phyloP scores from a whole-genome alignment of 1,139 yeast genomes.

The Ogataea hybrid region DNA sequence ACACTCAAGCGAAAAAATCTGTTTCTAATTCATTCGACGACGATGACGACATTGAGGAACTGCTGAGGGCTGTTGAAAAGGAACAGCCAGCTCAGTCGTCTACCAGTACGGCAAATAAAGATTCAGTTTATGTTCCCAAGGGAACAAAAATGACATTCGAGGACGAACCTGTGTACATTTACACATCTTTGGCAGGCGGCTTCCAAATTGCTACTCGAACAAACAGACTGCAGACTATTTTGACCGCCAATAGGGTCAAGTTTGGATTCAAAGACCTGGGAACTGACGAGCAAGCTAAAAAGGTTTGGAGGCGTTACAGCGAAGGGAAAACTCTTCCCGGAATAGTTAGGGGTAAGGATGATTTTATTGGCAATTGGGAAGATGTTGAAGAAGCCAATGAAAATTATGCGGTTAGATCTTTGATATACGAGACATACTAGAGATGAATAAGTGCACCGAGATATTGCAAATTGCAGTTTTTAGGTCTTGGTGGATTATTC shows the following conservation, averaged over 20 bases:
- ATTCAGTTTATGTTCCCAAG: slow-evolving; percentile 32
- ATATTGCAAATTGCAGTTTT: background rate
- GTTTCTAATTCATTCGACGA: slow-evolving; percentile 5
- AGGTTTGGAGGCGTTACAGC: slow-evolving; percentile 79
- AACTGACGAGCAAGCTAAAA: slow-evolving; percentile 82
- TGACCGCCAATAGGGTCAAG: slow-evolving; percentile 69
- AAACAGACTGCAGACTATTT: slow-evolving; percentile 70
- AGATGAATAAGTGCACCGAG: background rate
- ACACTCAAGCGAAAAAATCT: too few relatives aligned
- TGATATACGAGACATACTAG: slow-evolving; percentile 49
- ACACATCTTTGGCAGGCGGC: slow-evolving; percentile 88
- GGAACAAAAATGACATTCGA: slow-evolving; percentile 34
- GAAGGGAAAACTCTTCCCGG: slow-evolving; percentile 82
- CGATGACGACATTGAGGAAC: slow-evolving; percentile 25
- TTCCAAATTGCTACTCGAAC: slow-evolving; percentile 82
- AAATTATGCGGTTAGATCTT: slow-evolving; percentile 64
- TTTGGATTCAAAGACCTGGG: slow-evolving; percentile 79
- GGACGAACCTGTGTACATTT: slow-evolving; percentile 65
- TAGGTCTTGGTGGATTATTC: background rate
- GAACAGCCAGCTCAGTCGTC: slow-evolving; percentile 23
- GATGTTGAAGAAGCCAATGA: slow-evolving; percentile 84
- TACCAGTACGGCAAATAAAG: slow-evolving; percentile 23
- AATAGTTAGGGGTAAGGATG: slow-evolving; percentile 84
- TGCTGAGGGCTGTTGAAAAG: slow-evolving; percentile 25
- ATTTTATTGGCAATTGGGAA: slow-evolving; percentile 79